A percentile compares a stretch with the other conserved stretches of the same genome.
These are phyloP conservation scores for Xylaria cubensis DNA, from an alignment of 495 filamentous ascomycete species.

Conservation along the genomic window DNA sequence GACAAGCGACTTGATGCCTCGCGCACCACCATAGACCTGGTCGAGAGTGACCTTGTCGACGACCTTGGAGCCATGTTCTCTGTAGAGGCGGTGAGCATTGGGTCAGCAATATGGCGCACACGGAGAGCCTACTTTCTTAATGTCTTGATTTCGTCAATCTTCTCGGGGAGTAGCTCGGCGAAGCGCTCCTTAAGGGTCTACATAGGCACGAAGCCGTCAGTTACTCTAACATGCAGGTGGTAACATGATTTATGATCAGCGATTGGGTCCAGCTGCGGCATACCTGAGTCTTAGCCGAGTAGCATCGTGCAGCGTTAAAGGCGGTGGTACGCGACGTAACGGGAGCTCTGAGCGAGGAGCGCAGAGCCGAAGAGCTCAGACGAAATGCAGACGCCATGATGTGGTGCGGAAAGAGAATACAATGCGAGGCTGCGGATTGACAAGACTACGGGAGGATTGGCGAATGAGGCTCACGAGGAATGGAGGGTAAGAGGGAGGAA, in stretches of 20 bases:
- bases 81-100: constrained; percentile 44
- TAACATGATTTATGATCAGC: neutral
- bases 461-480: constrained; percentile 37
- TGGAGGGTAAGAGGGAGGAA: constrained; percentile 37
- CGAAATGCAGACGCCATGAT: constrained; percentile 82
- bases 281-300: constrained; percentile 91
- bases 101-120: constrained; percentile 22
- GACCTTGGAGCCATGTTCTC: constrained; percentile 92
- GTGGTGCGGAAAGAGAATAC: constrained; percentile 34
- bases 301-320: constrained; percentile 84
- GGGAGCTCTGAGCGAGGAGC: constrained; percentile 70
- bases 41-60: constrained; percentile 98
- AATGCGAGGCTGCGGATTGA: constrained; percentile 37
- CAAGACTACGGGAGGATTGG: constrained; percentile 26
- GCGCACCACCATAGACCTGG: constrained; percentile 98
- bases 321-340: constrained; percentile 68
- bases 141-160: constrained; percentile 99
- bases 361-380: constrained; percentile 75
- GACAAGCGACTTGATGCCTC: constrained; percentile 96
- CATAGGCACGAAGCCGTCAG: constrained; percentile 29
- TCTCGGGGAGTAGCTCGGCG: constrained; percentile 89
- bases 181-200: constrained; percentile 99
- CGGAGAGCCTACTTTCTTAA: constrained; percentile 77
- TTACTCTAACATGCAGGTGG: constrained; percentile 14
- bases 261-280: constrained; percentile 34